Percentiles rank a stretch among this genome's conserved stretches.
These are phyloP conservation scores for Piloderma croceum DNA, from an alignment of 768 basidiomycete genomes.

Conservation along the genomic window DNA sequence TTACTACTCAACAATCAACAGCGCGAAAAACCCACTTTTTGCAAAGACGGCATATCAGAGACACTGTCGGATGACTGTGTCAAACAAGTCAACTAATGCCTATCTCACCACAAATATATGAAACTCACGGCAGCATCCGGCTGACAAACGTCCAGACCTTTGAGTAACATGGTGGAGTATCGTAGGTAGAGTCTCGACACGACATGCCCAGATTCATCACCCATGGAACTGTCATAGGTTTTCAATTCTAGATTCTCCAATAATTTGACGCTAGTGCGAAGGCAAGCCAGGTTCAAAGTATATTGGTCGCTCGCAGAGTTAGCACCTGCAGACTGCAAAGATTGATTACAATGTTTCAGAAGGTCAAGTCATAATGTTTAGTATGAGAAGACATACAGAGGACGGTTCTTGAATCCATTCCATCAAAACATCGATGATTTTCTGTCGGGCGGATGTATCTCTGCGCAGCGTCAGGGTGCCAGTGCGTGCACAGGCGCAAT, in stretches of 20 bases:
- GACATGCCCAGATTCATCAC: conserved; percentile 62
- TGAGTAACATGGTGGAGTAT: conserved; percentile 63
- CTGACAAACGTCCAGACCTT: conserved; percentile 51
- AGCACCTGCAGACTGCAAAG: conserved; percentile 30
- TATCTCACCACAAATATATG: neutral
- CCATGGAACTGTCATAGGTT: conserved; percentile 41
- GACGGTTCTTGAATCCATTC: conserved; percentile 67
- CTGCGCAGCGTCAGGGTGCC: conserved; percentile 61
- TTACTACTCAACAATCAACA: conserved; percentile 7
- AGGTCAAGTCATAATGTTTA: neutral
- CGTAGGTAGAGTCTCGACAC: conserved; percentile 76
- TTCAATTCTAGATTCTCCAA: conserved; percentile 70
- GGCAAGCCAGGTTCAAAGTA: conserved; percentile 69
- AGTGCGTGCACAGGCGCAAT: conserved; percentile 56
- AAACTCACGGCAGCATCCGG: conserved; percentile 39
- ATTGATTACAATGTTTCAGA: neutral
- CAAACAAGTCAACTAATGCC: neutral
- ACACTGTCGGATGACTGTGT: conserved; percentile 41
- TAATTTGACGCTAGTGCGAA: conserved; percentile 70
- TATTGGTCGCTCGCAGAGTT: conserved; percentile 36
- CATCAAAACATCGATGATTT: conserved; percentile 68
- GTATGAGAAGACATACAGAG: conserved; percentile 33
- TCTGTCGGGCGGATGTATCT: conserved; percentile 61
- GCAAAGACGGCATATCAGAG: conserved; percentile 44
- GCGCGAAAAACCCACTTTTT: conserved; percentile 31